These are phyloP conservation scores for Populus davidiana DNA, from an alignment of 345 rosid species.

Conservation along the genomic window DNA sequence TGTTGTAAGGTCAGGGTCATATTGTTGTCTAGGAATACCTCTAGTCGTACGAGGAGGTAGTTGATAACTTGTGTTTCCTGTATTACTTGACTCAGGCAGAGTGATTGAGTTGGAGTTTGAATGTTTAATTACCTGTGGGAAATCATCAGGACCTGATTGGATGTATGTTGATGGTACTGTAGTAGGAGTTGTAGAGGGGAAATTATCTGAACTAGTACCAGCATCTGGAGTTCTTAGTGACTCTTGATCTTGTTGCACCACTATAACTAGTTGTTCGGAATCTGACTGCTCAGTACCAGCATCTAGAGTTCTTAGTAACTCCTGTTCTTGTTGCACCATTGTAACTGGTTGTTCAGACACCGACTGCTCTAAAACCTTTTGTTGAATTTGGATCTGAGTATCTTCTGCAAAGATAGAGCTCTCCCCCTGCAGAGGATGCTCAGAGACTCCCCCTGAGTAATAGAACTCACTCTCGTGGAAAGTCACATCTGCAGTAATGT, in stretches of 20 bases:
- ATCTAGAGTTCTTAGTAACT: neutral
- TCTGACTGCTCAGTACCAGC: too few species aligned
- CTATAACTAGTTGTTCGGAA: neutral
- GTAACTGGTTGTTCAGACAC: neutral
- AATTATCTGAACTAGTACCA: neutral
- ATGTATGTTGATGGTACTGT: neutral
- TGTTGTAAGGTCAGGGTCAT: neutral
- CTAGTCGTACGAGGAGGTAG: neutral
- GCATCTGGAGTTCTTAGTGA: neutral
- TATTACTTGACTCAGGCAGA: neutral
- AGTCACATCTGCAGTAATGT: neutral
- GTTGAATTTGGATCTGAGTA: neutral
- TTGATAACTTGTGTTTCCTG: neutral
- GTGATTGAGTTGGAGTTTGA: neutral
- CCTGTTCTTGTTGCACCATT: neutral
- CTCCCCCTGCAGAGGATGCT: neutral
- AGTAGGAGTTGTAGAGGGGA: neutral
- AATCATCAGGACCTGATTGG: neutral
- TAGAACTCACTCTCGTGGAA: neutral
- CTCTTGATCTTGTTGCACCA: neutral
- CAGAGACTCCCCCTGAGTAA: neutral
- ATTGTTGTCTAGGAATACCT: neutral
- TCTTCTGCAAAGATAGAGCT: neutral
- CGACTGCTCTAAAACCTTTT: too few species aligned
- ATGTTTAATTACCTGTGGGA: neutral